These are phyloP conservation scores for Carex sylvatica DNA, from an alignment of 202 grass and related monocot genomes.

Conservation along the genomic window DNA sequence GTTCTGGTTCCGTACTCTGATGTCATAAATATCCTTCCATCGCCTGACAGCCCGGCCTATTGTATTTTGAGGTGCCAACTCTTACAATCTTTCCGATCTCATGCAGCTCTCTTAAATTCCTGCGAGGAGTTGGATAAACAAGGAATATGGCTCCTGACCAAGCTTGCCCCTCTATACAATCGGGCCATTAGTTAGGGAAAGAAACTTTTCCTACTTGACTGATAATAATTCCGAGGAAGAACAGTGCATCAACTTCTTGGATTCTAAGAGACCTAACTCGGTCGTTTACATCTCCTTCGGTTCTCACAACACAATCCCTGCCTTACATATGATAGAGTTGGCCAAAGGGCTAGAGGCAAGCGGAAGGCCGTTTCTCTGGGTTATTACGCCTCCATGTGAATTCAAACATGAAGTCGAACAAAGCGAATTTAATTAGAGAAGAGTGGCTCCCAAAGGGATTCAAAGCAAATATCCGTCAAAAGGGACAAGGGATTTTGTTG, in stretches of 20 bases:
- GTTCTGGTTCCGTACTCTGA: not conserved
- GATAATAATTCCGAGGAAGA: not conserved
- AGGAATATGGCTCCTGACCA: not conserved
- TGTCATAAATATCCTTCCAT: not conserved
- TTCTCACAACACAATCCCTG: conserved; percentile 2
- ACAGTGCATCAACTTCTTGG: conserved; percentile 18
- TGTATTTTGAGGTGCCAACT: not conserved
- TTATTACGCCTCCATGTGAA: conserved; percentile 13
- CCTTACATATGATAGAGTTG: conserved; percentile 18
- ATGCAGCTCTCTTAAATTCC: conserved; percentile 21
- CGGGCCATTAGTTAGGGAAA: conserved; percentile 3
- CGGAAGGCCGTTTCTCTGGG: conserved; percentile 25
- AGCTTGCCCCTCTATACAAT: conserved; percentile 7
- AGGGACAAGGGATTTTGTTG: conserved; percentile 18
- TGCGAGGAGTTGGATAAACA: conserved; percentile 20
- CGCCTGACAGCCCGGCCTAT: not conserved
- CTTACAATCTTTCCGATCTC: not conserved
- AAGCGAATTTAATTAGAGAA: conserved; percentile 1
- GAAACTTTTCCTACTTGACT: not conserved
- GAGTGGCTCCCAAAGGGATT: conserved; percentile 22
- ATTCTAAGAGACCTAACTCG: not conserved
- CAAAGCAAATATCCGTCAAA: not conserved
- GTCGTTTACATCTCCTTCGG: conserved; percentile 32
- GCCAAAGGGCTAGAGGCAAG: conserved; percentile 21
- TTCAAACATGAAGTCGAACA: not conserved